phyloP scores from a whole-genome alignment of 306 rosid genomes.

The Heteromeles arbutifolia region DNA sequence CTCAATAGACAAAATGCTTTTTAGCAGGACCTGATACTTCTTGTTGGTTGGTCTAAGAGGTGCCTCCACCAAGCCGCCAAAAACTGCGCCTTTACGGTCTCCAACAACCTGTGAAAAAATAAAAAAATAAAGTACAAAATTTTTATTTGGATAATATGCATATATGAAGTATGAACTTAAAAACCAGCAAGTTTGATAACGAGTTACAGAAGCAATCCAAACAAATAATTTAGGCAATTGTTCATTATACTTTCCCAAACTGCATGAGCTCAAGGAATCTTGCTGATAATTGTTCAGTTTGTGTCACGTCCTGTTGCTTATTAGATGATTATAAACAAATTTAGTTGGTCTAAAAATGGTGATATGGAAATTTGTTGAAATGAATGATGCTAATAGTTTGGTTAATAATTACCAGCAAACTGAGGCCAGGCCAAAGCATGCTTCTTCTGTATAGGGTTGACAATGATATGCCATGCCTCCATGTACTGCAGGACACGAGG shows the following conservation, averaged over 20 bases:
- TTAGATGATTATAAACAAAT: neutral
- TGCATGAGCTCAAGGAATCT: neutral
- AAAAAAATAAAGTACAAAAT: constrained; percentile 1
- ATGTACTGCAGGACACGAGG: constrained; percentile 52
- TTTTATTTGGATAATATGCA: neutral
- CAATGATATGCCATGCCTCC: constrained; percentile 89
- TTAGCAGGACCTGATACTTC: constrained; percentile 73
- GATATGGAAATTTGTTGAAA: neutral
- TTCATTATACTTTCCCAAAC: neutral
- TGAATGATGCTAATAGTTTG: neutral
- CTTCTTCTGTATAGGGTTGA: constrained; percentile 81
- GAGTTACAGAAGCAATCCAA: neutral
- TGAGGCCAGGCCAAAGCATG: constrained; percentile 79
- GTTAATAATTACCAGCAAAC: constrained; percentile 59
- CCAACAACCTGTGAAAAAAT: constrained; percentile 57
- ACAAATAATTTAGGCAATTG: neutral
- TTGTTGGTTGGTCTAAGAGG: constrained; percentile 67
- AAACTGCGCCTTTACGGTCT: constrained; percentile 80
- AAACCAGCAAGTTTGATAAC: neutral
- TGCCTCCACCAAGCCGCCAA: constrained; percentile 91
- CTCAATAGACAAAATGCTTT: constrained; percentile 1
- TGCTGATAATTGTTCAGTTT: neutral
- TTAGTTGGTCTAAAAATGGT: neutral
- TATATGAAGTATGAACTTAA: neutral
- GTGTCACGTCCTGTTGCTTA: neutral